These are phyloP conservation scores for Aspergillus glaucus DNA, from an alignment of 2,329 filamentous ascomycete species.

Conservation along the genomic window DNA sequence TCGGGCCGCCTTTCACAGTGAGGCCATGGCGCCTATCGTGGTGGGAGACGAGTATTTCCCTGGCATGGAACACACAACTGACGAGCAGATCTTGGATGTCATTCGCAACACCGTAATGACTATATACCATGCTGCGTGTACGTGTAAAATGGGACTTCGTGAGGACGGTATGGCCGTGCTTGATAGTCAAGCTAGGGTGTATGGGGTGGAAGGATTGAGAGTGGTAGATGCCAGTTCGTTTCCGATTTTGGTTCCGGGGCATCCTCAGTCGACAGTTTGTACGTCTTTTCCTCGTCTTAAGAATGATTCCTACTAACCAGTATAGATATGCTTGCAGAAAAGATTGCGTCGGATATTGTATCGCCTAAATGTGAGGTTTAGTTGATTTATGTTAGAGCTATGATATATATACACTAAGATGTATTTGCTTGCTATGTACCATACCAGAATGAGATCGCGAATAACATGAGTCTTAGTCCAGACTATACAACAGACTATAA, in stretches of 20 bases:
- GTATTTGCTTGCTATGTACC: background rate
- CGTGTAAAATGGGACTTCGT: slow-evolving; percentile 26
- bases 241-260: slow-evolving; percentile 35
- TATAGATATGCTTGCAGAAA: slow-evolving; percentile 38
- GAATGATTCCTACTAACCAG: slow-evolving; percentile 4
- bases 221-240: slow-evolving; percentile 35
- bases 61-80: slow-evolving; percentile 32
- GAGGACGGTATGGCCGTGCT: slow-evolving; percentile 26
- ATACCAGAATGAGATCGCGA: background rate
- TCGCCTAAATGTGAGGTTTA: background rate
- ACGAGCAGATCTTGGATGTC: slow-evolving; percentile 38
- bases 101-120: slow-evolving; percentile 26
- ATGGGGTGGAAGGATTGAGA: slow-evolving; percentile 25
- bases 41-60: slow-evolving; percentile 35
- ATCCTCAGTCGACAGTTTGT: slow-evolving; percentile 39
- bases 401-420: background rate
- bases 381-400: background rate
- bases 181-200: slow-evolving; percentile 25
- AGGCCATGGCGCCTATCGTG: slow-evolving; percentile 23
- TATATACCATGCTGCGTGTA: slow-evolving; percentile 25
- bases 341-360: slow-evolving; percentile 32
- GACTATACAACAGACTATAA: background rate
- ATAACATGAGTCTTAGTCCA: background rate
- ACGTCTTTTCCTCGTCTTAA: slow-evolving; percentile 9
- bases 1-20: slow-evolving; percentile 30